phyloP scores from a whole-genome alignment of 2,329 filamentous ascomycete genomes.

The Magnaporthiopsis rhizophila region DNA sequence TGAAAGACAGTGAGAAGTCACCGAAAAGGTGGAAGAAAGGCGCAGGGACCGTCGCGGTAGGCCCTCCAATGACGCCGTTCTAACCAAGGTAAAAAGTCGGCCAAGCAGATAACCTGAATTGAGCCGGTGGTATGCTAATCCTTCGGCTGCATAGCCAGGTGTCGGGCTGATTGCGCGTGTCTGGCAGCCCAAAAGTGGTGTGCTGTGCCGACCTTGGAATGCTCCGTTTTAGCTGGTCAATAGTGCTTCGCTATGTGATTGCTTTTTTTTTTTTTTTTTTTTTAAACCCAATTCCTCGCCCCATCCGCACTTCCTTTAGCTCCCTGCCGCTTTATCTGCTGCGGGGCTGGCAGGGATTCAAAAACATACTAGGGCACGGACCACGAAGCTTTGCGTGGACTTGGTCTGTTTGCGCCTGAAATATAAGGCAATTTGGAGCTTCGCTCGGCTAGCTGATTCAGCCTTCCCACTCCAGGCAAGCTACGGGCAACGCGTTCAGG shows the following conservation, averaged over 20 bases:
- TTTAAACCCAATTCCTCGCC: background rate
- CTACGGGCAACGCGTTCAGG: conserved; percentile 25
- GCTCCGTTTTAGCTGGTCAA: conserved; percentile 2
- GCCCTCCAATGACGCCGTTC: background rate
- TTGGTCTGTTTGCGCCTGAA: background rate
- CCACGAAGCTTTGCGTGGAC: background rate
- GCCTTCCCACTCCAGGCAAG: conserved; percentile 22
- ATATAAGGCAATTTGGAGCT: background rate
- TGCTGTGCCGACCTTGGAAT: background rate
- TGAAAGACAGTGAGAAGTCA: conserved; percentile 6
- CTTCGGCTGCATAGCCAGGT: background rate
- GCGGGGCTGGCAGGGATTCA: background rate
- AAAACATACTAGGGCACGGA: background rate
- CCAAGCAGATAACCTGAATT: background rate
- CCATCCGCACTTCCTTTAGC: background rate
- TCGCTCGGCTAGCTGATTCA: background rate
- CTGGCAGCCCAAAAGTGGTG: background rate
- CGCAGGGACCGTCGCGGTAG: background rate
- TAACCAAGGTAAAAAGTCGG: background rate
- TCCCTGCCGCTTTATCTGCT: background rate
- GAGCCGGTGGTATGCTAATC: background rate
- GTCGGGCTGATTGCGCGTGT: background rate
- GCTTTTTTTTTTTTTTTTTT: conserved; percentile 8
- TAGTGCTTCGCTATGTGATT: conserved; percentile 2
- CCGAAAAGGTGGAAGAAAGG: background rate